phyloP scores from a whole-genome alignment of 169 alveolate genomes.

The Theileria orientalis region DNA sequence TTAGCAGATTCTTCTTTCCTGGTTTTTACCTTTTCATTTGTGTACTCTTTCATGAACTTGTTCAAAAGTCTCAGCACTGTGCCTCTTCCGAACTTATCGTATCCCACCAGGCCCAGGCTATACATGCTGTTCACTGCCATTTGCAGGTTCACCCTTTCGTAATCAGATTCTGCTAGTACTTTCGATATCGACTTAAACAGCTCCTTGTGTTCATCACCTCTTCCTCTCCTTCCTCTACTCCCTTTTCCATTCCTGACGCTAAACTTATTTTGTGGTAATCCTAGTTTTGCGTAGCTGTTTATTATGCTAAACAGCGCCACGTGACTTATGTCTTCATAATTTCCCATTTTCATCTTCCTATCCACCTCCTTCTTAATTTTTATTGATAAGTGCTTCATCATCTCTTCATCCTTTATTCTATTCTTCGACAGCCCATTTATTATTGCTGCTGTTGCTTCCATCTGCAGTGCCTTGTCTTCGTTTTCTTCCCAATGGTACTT shows the following conservation, averaged over 20 bases:
- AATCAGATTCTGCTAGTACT: not conserved
- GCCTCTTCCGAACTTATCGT: conserved; percentile 9
- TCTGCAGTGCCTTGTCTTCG: not conserved
- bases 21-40: not conserved
- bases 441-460: conserved; percentile 18
- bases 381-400: conserved; percentile 1
- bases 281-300: conserved; percentile 17
- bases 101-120: conserved; percentile 14
- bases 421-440: not conserved
- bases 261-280: conserved; percentile 16
- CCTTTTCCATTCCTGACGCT: not conserved
- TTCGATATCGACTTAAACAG: conserved; percentile 16
- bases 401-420: not conserved
- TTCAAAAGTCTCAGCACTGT: not conserved
- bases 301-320: conserved; percentile 7
- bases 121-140: conserved; percentile 14
- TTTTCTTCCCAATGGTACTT: not conserved
- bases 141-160: conserved; percentile 4
- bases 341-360: not conserved
- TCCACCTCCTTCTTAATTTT: not conserved
- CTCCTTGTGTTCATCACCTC: not conserved
- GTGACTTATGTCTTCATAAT: not conserved
- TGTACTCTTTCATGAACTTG: not conserved
- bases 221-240: not conserved
- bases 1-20: not conserved